These are phyloP conservation scores for Ramaria rubella DNA, from an alignment of 768 basidiomycete genomes.

Conservation along the genomic window DNA sequence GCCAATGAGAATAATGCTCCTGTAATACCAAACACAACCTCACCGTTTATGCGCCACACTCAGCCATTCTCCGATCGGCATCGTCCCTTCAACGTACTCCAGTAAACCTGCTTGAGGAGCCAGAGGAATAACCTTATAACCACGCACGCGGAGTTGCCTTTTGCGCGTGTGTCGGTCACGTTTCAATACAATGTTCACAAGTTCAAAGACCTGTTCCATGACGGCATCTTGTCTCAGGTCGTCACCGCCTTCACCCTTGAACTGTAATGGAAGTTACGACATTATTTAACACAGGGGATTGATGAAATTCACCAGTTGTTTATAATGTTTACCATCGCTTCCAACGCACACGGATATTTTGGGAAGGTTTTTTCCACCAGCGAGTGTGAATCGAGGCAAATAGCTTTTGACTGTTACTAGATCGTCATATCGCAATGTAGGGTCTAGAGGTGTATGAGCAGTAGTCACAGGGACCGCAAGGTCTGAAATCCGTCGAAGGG, in stretches of 20 bases:
- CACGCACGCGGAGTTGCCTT: constrained; percentile 67
- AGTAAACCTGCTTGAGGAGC: constrained; percentile 74
- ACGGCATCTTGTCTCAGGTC: constrained; percentile 96
- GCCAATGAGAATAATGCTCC: constrained; percentile 6
- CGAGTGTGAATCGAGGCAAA: constrained; percentile 46
- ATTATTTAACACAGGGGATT: background rate
- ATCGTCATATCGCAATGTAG: constrained; percentile 56
- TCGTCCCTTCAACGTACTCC: constrained; percentile 84
- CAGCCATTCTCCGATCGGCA: constrained; percentile 59
- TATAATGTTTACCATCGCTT: constrained; percentile 56
- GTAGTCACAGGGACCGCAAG: constrained; percentile 84
- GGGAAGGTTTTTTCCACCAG: constrained; percentile 78
- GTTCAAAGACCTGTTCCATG: constrained; percentile 95
- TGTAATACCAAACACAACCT: background rate
- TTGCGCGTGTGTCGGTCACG: constrained; percentile 70
- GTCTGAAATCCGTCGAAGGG: constrained; percentile 43
- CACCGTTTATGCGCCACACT: constrained; percentile 45
- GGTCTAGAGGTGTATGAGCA: constrained; percentile 58
- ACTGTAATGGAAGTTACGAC: constrained; percentile 39
- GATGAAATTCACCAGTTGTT: constrained; percentile 61
- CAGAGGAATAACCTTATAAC: constrained; percentile 87
- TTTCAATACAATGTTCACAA: constrained; percentile 73
- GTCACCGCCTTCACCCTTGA: constrained; percentile 86
- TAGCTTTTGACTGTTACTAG: constrained; percentile 68
- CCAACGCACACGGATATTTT: constrained; percentile 75